Conservation (phyloP, 1,139 yeast genomes). For the Oligophagozyma castellii region DNA sequence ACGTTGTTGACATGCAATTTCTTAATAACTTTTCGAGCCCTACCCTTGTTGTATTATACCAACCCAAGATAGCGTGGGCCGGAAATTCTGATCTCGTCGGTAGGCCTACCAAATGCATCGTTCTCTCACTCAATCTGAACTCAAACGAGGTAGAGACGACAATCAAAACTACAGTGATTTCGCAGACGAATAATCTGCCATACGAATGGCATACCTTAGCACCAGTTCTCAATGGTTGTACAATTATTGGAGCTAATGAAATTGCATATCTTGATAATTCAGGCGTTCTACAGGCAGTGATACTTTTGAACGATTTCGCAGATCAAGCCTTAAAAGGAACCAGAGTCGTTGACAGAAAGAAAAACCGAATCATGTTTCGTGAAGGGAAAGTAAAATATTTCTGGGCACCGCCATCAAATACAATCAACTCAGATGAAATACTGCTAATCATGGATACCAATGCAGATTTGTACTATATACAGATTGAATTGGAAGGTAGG, state of each 20-base stretch:
- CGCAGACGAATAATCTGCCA: constrained; percentile 37
- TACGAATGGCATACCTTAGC: constrained; percentile 56
- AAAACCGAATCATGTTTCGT: constrained; percentile 13
- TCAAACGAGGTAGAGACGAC: constrained; percentile 5
- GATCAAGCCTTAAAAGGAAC: constrained; percentile 8
- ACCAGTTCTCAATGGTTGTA: constrained; percentile 58
- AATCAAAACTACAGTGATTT: constrained; percentile 14
- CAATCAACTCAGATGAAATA: constrained; percentile 8
- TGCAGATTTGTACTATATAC: constrained; percentile 16
- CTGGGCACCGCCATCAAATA: constrained; percentile 9
- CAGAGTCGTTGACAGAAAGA: constrained; percentile 16
- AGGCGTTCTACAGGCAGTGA: constrained; percentile 32
- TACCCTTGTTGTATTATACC: constrained; percentile 59
- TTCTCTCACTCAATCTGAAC: constrained; percentile 12
- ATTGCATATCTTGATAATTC: constrained; percentile 71
- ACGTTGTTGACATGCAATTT: constrained; percentile 55
- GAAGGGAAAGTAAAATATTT: constrained; percentile 7
- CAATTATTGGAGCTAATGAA: constrained; percentile 67
- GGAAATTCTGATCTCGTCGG: constrained; percentile 31
- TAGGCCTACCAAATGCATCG: constrained; percentile 15
- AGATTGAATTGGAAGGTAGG: constrained; percentile 21
- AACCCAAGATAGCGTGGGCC: constrained; percentile 59
- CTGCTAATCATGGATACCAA: constrained; percentile 18
- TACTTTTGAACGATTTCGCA: constrained; percentile 18
- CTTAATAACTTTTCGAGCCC: constrained; percentile 66